Evolutionary conservation across 805 yeast species (phyloP).

Genomic region (Lachancea lanzarotensis): DNA sequence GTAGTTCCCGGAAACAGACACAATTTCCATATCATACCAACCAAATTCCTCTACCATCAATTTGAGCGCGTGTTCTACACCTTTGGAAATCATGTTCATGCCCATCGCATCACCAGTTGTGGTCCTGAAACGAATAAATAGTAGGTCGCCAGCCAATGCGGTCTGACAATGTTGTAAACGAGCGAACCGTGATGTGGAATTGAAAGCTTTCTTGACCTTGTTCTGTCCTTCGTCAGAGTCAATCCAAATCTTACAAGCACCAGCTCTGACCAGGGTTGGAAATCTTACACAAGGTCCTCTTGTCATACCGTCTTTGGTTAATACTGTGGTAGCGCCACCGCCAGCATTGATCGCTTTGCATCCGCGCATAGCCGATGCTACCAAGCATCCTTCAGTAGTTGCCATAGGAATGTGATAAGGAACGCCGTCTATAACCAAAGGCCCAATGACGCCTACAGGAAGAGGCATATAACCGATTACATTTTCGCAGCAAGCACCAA

Average conservation of each 20-base stretch:
- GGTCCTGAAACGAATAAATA: constrained; percentile 91
- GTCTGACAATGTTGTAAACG: constrained; percentile 86
- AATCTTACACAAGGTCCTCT: constrained; percentile 97
- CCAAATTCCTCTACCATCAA: constrained; percentile 85
- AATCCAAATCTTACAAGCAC: constrained; percentile 90
- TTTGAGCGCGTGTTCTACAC: constrained; percentile 82
- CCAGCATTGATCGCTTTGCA: constrained; percentile 97
- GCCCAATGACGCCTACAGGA: constrained; percentile 98
- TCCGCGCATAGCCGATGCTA: constrained; percentile 98
- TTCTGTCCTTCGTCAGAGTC: constrained; percentile 92
- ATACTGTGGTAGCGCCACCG: constrained; percentile 89
- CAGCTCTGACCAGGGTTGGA: constrained; percentile 77
- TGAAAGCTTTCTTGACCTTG: constrained; percentile 77
- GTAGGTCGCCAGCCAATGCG: constrained; percentile 86
- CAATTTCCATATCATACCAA: constrained; percentile 87
- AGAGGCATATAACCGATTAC: constrained; percentile 95
- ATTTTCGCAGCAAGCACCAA: constrained; percentile 98
- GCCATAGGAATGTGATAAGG: constrained; percentile 97
- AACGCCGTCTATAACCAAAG: constrained; percentile 81
- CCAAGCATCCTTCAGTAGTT: constrained; percentile 97
- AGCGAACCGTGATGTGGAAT: constrained; percentile 96
- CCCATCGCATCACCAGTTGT: constrained; percentile 99
- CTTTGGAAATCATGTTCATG: constrained; percentile 99
- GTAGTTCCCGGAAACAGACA: constrained; percentile 93
- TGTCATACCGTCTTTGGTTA: constrained; percentile 97